Evolutionary conservation across 768 basidiomycete species (phyloP).

Genomic region (Mycena capillaripes): DNA sequence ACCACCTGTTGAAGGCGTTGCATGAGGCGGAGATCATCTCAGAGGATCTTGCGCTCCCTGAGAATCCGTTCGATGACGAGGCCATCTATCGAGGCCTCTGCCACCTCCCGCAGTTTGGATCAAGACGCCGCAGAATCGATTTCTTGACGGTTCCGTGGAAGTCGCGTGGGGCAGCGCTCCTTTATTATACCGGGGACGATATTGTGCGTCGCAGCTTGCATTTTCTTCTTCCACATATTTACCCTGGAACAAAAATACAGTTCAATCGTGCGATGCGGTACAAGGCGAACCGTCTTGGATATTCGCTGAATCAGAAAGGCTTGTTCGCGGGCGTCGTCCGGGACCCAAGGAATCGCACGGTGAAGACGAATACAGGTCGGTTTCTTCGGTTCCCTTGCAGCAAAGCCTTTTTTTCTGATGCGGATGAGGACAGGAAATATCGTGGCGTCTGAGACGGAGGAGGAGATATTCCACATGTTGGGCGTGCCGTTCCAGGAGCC

Average conservation of each 20-base stretch:
- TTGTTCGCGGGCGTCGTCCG: conserved; percentile 81
- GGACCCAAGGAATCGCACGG: conserved; percentile 71
- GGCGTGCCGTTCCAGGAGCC: conserved; percentile 88
- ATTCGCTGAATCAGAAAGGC: conserved; percentile 90
- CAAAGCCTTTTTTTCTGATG: background rate
- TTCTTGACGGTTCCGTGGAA: conserved; percentile 87
- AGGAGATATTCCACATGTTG: conserved; percentile 87
- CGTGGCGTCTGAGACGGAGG: conserved; percentile 87
- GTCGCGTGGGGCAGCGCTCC: conserved; percentile 83
- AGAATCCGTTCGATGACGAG: conserved; percentile 78
- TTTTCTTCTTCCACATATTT: background rate
- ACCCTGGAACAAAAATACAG: conserved; percentile 50
- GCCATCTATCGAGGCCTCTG: conserved; percentile 88
- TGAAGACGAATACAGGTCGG: conserved; percentile 70
- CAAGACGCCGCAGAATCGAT: conserved; percentile 82
- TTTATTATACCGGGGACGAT: conserved; percentile 97
- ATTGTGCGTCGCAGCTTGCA: conserved; percentile 67
- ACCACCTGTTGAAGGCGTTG: conserved; percentile 68
- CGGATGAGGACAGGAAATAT: conserved; percentile 63
- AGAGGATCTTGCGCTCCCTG: conserved; percentile 83
- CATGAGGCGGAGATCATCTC: conserved; percentile 75
- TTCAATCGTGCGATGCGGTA: conserved; percentile 92
- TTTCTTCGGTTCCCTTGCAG: background rate
- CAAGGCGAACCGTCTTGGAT: conserved; percentile 86
- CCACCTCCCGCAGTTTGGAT: conserved; percentile 58